Percentiles rank a stretch among this genome's conserved stretches.
Conservation (phyloP, 495 filamentous ascomycete genomes). For the Astrothelium subdiscretum region DNA sequence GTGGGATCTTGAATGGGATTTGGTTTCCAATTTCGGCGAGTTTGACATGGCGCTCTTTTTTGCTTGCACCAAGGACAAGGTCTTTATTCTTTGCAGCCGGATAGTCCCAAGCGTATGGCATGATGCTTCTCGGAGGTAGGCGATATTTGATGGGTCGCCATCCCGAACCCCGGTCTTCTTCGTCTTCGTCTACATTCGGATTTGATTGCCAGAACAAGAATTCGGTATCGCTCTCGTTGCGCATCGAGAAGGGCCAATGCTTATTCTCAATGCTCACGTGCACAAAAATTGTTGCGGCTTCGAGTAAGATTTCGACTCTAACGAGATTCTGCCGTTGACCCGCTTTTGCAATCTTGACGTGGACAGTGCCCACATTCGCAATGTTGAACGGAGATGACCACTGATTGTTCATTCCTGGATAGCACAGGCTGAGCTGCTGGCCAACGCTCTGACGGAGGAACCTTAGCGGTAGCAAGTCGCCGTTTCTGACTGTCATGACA, state of each 20-base stretch:
- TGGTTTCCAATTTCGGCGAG: conserved; percentile 93
- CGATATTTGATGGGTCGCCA: conserved; percentile 89
- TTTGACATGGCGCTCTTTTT: conserved; percentile 78
- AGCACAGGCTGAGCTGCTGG: conserved; percentile 88
- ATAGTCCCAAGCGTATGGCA: conserved; percentile 99
- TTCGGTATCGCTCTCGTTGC: conserved; percentile 91
- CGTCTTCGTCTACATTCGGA: conserved; percentile 67
- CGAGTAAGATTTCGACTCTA: conserved; percentile 78
- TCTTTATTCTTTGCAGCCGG: conserved; percentile 94
- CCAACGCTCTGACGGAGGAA: conserved; percentile 66
- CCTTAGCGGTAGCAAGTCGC: conserved; percentile 69
- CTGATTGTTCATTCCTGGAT: conserved; percentile 88
- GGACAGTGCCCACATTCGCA: conserved; percentile 77
- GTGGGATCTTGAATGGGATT: conserved; percentile 73
- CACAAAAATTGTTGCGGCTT: conserved; percentile 83
- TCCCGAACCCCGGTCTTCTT: conserved; percentile 61
- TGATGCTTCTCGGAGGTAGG: conserved; percentile 89
- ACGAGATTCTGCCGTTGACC: conserved; percentile 83
- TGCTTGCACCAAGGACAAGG: conserved; percentile 65
- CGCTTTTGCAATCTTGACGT: conserved; percentile 85
- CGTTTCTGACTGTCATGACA: conserved; percentile 60
- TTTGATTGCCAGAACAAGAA: conserved; percentile 90
- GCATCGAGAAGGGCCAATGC: conserved; percentile 96
- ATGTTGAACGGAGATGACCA: conserved; percentile 99
- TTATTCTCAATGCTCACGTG: conserved; percentile 82